phyloP scores from a whole-genome alignment of 2,329 filamentous ascomycete genomes.

The Colletotrichum sp. region DNA sequence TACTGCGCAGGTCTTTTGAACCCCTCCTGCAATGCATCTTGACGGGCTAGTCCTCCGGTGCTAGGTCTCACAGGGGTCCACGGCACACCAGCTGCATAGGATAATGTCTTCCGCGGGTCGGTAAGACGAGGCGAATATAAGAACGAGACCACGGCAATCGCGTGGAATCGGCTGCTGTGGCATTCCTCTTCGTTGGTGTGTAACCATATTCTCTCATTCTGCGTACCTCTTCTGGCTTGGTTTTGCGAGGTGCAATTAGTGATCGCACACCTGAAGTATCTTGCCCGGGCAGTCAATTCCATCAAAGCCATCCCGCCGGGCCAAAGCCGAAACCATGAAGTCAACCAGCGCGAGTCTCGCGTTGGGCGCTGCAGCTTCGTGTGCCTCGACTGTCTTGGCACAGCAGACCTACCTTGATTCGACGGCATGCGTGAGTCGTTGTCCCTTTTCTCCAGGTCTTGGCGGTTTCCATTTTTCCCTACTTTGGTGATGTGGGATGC shows the following conservation, averaged over 20 bases:
- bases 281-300: not conserved
- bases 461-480: not conserved
- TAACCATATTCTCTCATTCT: not conserved
- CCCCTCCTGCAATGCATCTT: not conserved
- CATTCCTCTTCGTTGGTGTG: not conserved
- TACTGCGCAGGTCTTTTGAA: not conserved
- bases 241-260: not conserved
- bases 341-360: rapidly evolving
- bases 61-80: not conserved
- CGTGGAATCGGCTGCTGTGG: not conserved
- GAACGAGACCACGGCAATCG: not conserved
- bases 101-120: not conserved
- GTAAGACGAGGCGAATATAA: not conserved
- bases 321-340: not conserved
- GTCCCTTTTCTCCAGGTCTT: not conserved
- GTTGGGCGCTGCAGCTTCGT: not conserved
- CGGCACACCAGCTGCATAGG: not conserved
- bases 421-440: not conserved
- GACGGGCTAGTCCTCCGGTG: not conserved
- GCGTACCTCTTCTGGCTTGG: not conserved
- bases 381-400: not conserved
- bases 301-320: not conserved
- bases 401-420: not conserved
- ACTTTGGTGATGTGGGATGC: not conserved
- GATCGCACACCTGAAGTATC: not conserved